Percentiles rank a stretch among this genome's conserved stretches.
These are phyloP conservation scores for Diversispora eburnea DNA, from an alignment of 192 early-diverging fungal genomes.

Conservation along the genomic window DNA sequence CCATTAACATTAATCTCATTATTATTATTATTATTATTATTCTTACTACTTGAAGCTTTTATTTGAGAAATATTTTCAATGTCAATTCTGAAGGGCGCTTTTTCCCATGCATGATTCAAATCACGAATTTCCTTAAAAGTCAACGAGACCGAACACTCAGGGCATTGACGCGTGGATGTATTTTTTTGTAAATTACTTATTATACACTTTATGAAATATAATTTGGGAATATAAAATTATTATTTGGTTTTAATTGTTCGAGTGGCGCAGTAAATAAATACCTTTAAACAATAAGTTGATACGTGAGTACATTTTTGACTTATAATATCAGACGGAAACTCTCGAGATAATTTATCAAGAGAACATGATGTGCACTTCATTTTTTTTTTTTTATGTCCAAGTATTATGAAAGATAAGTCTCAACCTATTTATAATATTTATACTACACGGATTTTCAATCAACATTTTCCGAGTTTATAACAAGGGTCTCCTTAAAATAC, in stretches of 20 bases:
- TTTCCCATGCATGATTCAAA: constrained; percentile 4
- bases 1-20: not conserved
- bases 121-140: not conserved
- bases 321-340: constrained; percentile 18
- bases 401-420: no score
- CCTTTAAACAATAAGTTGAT: constrained; percentile 26
- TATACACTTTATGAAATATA: constrained; percentile 9
- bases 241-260: no score
- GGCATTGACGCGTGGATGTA: not conserved
- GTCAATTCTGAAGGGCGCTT: constrained; percentile 21
- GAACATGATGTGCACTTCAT: constrained; percentile 29
- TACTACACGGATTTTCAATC: no score
- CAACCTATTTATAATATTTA: no score
- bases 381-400: not conserved
- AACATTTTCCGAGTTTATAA: no score
- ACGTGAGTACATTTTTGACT: constrained; percentile 24
- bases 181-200: not conserved
- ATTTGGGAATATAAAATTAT: not conserved
- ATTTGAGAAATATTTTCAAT: constrained; percentile 8
- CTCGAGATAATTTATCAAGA: constrained; percentile 27
- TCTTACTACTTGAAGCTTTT: not conserved
- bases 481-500: no score
- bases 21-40: not conserved
- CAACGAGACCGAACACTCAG: constrained; percentile 5
- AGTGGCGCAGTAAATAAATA: not conserved